Conservation (phyloP, 2,329 filamentous ascomycete species). For the Huntiella abstrusa region DNA sequence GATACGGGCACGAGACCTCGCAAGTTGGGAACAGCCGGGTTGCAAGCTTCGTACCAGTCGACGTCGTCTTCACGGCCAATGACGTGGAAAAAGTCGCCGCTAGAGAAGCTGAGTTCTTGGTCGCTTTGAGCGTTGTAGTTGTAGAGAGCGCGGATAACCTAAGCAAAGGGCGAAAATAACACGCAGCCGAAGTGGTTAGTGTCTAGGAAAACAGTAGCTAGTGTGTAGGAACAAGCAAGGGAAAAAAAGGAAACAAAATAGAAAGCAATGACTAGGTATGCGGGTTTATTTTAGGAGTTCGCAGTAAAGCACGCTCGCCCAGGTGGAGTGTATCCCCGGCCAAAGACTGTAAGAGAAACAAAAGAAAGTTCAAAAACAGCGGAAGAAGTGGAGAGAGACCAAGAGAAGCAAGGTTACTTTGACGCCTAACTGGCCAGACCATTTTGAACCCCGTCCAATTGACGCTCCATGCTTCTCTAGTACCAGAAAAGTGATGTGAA, state of each 20-base stretch:
- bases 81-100: constrained; percentile 96
- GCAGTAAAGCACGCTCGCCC: no score
- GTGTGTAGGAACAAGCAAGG: constrained; percentile 1
- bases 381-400: not conserved
- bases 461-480: not conserved
- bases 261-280: no score
- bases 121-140: constrained; percentile 62
- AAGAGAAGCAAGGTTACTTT: constrained; percentile 1
- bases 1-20: constrained; percentile 83
- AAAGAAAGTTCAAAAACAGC: not conserved
- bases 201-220: not conserved
- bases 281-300: no score
- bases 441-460: not conserved
- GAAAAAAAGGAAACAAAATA: not conserved
- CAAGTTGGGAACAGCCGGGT: constrained; percentile 70
- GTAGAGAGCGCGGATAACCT: constrained; percentile 96
- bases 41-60: constrained; percentile 98
- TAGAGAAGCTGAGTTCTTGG: constrained; percentile 76
- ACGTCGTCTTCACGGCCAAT: constrained; percentile 85
- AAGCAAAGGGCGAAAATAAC: not conserved
- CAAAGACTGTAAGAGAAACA: not conserved
- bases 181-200: not conserved
- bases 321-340: no score
- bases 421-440: constrained; percentile 1
- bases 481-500: no score